Conservation (phyloP, 2,329 filamentous ascomycete genomes). For the Colletotrichum orbiculare region DNA sequence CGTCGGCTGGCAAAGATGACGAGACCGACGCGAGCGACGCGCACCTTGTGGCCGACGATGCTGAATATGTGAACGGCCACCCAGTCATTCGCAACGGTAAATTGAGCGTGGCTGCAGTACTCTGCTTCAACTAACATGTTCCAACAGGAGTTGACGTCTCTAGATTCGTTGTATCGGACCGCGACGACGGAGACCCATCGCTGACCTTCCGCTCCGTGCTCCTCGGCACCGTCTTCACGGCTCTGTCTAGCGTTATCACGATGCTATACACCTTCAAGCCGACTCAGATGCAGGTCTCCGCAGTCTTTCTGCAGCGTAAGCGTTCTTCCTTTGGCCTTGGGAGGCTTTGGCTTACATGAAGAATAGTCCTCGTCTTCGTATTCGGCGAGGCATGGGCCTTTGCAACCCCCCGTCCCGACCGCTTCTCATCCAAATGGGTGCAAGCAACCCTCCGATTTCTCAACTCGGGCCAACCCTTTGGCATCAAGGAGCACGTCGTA, state of each 20-base stretch:
- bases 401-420: conserved; percentile 27
- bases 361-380: conserved; percentile 29
- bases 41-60: background rate
- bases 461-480: conserved; percentile 37
- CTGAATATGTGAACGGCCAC: conserved; percentile 21
- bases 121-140: background rate
- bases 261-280: conserved; percentile 39
- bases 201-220: conserved; percentile 39
- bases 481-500: conserved; percentile 40
- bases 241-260: conserved; percentile 39
- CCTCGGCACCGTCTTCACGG: conserved; percentile 36
- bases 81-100: conserved; percentile 35
- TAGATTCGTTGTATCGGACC: conserved; percentile 37
- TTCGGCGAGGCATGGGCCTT: conserved; percentile 35
- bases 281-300: conserved; percentile 36
- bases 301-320: conserved; percentile 37
- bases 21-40: background rate
- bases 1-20: background rate
- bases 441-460: conserved; percentile 28
- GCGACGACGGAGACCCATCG: conserved; percentile 39
- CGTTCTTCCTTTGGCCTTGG: background rate
- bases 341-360: background rate
- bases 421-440: conserved; percentile 20
- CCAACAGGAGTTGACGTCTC: conserved; percentile 35
- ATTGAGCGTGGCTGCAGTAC: accelerated